phyloP scores from a whole-genome alignment of 768 basidiomycete genomes.

The Botryobasidium botryosum region DNA sequence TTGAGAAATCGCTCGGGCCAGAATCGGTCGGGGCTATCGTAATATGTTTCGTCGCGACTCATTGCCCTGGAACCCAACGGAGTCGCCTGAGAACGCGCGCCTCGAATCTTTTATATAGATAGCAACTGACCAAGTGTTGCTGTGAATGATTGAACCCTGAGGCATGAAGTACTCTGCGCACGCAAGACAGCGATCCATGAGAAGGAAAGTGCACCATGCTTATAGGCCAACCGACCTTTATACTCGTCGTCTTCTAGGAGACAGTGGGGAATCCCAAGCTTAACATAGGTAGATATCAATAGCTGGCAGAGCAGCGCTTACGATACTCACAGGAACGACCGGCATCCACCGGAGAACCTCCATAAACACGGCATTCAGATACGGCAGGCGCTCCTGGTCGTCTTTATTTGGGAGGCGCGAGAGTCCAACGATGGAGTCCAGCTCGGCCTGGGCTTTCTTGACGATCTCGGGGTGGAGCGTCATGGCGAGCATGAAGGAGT shows the following conservation, averaged over 20 bases:
- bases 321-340: not conserved
- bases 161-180: slow-evolving; percentile 3
- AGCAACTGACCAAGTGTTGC: not conserved
- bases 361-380: slow-evolving; percentile 10
- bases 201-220: no score
- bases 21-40: slow-evolving; percentile 2
- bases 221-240: no score
- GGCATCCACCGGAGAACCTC: slow-evolving; percentile 14
- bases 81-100: not conserved
- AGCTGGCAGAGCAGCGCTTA: no score
- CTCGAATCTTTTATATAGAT: not conserved
- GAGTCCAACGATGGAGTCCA: slow-evolving; percentile 15
- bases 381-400: slow-evolving; percentile 13
- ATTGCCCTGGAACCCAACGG: slow-evolving; percentile 1
- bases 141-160: slow-evolving; percentile 3
- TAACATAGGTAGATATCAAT: no score
- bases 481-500: slow-evolving; percentile 10
- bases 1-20: slow-evolving; percentile 6
- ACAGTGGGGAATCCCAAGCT: slow-evolving; percentile 1
- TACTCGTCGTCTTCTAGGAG: slow-evolving; percentile 8
- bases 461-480: slow-evolving; percentile 14
- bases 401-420: slow-evolving; percentile 14
- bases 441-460: slow-evolving; percentile 16
- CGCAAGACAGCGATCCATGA: not conserved
- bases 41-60: not conserved